Conservation (phyloP, 2,329 filamentous ascomycete species). For the Aspergillus latus region DNA sequence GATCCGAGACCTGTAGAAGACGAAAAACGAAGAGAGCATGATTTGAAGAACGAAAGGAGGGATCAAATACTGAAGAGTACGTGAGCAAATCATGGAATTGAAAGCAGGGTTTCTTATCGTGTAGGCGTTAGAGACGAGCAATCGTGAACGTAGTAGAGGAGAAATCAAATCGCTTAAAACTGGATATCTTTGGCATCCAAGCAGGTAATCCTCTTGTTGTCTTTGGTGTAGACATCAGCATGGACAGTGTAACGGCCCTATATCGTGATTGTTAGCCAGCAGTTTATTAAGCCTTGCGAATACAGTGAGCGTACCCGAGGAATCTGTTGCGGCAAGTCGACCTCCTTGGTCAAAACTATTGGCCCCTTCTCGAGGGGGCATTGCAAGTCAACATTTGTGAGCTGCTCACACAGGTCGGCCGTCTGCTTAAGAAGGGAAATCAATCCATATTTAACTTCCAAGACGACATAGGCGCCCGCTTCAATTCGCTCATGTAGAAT, state of each 20-base stretch:
- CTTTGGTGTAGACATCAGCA: conserved; percentile 77
- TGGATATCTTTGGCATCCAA: conserved; percentile 62
- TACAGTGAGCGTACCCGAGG: conserved; percentile 68
- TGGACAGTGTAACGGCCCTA: conserved; percentile 87
- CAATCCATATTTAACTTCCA: conserved; percentile 90
- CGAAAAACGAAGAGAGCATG: neutral
- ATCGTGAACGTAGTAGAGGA: neutral
- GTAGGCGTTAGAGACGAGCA: conserved; percentile 1
- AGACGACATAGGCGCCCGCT: conserved; percentile 74
- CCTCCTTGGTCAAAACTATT: conserved; percentile 72
- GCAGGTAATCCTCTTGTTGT: conserved; percentile 78
- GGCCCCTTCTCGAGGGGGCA: conserved; percentile 84
- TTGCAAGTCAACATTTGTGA: conserved; percentile 80
- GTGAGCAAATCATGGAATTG: neutral
- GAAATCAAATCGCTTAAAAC: conserved; percentile 23
- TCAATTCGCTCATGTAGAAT: conserved; percentile 70
- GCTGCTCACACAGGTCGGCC: conserved; percentile 84
- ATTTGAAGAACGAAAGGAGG: conserved; percentile 12
- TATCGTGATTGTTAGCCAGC: conserved; percentile 9
- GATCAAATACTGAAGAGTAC: neutral
- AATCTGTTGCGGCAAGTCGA: conserved; percentile 81
- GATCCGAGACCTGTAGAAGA: neutral
- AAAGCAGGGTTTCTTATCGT: conserved; percentile 1
- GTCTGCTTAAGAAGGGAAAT: conserved; percentile 82
- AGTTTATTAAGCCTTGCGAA: too few species aligned